These are phyloP conservation scores for Neurospora intermedia DNA, from an alignment of 495 filamentous ascomycete species.

Conservation along the genomic window DNA sequence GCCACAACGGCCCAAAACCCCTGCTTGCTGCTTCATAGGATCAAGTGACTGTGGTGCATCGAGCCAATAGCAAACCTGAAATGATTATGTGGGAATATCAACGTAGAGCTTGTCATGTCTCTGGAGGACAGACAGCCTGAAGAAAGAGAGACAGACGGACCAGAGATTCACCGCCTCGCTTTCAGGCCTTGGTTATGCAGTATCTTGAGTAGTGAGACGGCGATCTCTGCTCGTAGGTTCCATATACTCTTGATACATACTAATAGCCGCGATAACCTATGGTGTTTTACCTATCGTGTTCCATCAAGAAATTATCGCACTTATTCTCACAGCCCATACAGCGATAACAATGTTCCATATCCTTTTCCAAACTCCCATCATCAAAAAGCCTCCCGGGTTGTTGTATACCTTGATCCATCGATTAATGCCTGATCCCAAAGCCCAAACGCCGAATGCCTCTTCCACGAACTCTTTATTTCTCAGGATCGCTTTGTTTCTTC, in stretches of 20 bases:
- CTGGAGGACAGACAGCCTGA: background rate
- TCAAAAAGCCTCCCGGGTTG: background rate
- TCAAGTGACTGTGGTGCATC: background rate
- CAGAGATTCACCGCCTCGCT: background rate
- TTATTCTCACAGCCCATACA: background rate
- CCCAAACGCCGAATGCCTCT: background rate
- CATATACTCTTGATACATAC: background rate
- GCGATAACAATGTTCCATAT: background rate
- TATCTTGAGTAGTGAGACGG: background rate
- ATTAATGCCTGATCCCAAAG: background rate
- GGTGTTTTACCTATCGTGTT: background rate
- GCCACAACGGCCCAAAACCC: background rate
- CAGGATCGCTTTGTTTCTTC: conserved; percentile 17
- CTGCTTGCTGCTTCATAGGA: background rate
- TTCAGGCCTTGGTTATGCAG: background rate
- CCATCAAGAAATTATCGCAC: background rate
- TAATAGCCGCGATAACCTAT: background rate
- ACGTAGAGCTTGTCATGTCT: background rate
- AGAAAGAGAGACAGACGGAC: background rate
- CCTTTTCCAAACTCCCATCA: background rate
- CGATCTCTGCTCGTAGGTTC: background rate
- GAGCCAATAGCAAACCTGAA: background rate
- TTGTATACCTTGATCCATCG: background rate
- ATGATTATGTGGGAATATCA: background rate
- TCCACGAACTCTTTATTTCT: background rate